These are phyloP conservation scores for Gleditsia sinensis DNA, from an alignment of 306 rosid species.

Conservation along the genomic window DNA sequence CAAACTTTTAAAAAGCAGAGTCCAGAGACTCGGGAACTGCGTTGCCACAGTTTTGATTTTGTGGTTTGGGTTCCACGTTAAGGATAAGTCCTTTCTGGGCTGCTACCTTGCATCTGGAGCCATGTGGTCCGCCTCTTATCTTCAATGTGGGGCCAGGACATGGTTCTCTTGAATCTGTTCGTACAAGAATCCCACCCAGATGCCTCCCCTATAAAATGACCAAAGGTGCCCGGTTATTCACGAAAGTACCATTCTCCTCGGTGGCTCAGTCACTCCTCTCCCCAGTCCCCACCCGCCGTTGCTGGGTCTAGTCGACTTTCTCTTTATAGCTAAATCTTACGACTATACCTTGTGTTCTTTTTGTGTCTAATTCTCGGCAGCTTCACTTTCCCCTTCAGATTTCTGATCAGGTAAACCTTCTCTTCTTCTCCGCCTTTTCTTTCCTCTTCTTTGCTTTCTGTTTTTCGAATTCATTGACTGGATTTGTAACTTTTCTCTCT, in stretches of 20 bases:
- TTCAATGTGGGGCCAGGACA: background rate
- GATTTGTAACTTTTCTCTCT: conserved; percentile 8
- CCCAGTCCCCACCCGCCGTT: background rate
- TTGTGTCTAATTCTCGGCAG: conserved; percentile 21
- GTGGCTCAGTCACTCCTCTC: background rate
- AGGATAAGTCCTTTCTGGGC: background rate
- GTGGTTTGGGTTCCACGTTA: background rate
- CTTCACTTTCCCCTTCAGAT: background rate
- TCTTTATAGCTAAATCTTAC: background rate
- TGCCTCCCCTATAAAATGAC: background rate
- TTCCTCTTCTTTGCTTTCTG: background rate
- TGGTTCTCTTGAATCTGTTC: background rate
- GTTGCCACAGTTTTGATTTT: background rate
- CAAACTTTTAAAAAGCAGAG: background rate
- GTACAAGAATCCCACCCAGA: background rate
- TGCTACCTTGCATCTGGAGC: background rate
- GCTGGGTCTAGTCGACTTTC: background rate
- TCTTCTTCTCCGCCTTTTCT: background rate
- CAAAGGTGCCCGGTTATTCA: background rate
- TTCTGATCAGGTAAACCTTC: conserved; percentile 36
- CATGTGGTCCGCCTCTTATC: conserved; percentile 8
- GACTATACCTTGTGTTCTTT: background rate
- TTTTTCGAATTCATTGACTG: background rate
- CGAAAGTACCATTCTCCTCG: conserved; percentile 17
- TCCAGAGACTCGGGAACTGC: background rate